Conservation (phyloP, 495 filamentous ascomycete species). For the Aspergillus sparsus region DNA sequence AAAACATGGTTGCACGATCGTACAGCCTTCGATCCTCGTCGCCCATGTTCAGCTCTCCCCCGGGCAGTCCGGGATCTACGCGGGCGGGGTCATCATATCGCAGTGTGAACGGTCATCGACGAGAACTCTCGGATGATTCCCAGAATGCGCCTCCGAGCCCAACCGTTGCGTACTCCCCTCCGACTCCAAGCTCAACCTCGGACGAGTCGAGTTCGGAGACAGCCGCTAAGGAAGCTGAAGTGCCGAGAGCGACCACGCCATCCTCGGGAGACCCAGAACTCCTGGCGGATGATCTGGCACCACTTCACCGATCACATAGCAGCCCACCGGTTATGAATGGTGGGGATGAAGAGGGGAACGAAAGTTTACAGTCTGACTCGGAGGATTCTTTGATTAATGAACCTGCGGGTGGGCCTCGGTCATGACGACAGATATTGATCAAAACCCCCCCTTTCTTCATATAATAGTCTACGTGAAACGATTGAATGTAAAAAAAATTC, state of each 20-base stretch:
- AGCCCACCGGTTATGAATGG: slow-evolving; percentile 42
- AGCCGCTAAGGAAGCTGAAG: slow-evolving; percentile 21
- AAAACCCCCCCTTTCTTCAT: too few species aligned
- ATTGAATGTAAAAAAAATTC: too few species aligned
- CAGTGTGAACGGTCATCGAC: slow-evolving; percentile 33
- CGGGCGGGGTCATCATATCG: slow-evolving; percentile 44
- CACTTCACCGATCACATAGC: slow-evolving; percentile 38
- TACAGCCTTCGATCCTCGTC: slow-evolving; percentile 45
- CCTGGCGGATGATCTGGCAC: slow-evolving; percentile 29
- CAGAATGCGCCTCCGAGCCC: slow-evolving; percentile 41
- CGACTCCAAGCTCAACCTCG: slow-evolving; percentile 48
- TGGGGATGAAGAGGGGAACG: slow-evolving; percentile 19
- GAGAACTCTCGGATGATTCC: slow-evolving; percentile 46
- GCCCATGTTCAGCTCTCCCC: slow-evolving; percentile 45
- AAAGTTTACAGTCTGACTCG: slow-evolving; percentile 16
- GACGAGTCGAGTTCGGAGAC: slow-evolving; percentile 29
- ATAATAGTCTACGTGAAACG: too few species aligned
- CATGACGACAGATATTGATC: not conserved
- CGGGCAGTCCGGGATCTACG: slow-evolving; percentile 47
- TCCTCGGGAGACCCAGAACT: slow-evolving; percentile 24
- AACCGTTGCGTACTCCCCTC: slow-evolving; percentile 46
- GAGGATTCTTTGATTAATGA: slow-evolving; percentile 1
- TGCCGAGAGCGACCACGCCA: slow-evolving; percentile 10
- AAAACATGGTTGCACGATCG: slow-evolving; percentile 57
- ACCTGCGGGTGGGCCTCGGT: not conserved